These are phyloP conservation scores for Zizania palustris DNA, from an alignment of 202 grass and related monocot species.

Conservation along the genomic window DNA sequence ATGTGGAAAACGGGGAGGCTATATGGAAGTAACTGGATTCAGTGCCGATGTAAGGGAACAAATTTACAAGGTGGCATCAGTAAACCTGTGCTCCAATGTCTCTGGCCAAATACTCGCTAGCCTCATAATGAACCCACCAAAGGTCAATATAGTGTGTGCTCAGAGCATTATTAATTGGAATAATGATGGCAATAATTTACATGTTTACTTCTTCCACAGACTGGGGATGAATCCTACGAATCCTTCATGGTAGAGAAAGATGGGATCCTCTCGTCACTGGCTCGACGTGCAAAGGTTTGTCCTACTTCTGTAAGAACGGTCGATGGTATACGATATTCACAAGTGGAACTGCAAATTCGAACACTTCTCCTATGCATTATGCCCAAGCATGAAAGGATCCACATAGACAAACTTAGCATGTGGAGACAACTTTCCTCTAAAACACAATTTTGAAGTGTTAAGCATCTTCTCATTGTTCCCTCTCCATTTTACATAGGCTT, in stretches of 20 bases:
- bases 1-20: constrained; percentile 97
- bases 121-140: constrained; percentile 97
- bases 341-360: constrained; percentile 11
- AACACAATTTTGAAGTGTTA: neutral
- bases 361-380: constrained; percentile 7
- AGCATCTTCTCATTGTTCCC: neutral
- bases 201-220: constrained; percentile 55
- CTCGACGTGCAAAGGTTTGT: constrained; percentile 82
- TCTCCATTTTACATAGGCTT: constrained; percentile 59
- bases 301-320: constrained; percentile 17
- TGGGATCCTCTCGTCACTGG: constrained; percentile 82
- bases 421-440: neutral
- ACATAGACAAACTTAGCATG: neutral
- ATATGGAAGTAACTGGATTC: constrained; percentile 98
- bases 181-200: constrained; percentile 20
- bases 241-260: constrained; percentile 79
- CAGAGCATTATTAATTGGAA: constrained; percentile 10
- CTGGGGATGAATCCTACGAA: constrained; percentile 92
- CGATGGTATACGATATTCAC: neutral
- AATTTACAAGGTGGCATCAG: constrained; percentile 98
- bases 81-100: constrained; percentile 93
- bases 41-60: constrained; percentile 90
- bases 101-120: constrained; percentile 91
- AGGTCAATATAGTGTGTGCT: constrained; percentile 58
- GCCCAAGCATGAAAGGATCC: neutral